Base-by-base conservation (phyloP, 345 rosid species). In the Lepidium africanum region DNA sequence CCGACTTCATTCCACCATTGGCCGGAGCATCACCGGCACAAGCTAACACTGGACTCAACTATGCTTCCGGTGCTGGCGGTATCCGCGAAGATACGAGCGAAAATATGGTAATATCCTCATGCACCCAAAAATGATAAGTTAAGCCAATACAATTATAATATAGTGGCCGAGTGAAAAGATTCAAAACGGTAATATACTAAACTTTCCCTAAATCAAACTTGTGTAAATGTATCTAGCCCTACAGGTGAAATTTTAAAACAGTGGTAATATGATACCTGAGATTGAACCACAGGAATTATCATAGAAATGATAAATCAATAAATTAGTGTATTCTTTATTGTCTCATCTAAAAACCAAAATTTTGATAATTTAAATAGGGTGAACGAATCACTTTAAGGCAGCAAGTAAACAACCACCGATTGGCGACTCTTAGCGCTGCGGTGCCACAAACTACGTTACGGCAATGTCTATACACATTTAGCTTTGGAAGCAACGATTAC, bases 61-160 rank as follows among this genome's bases (percentile, higher is more conserved):
- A 83, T 62, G 96, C 96, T 42, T 88, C 96, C 6, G 91, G 82
- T 15, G 82, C 74, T 7, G 79, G 85, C 0, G 92, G 96, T 53
- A 86, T 88, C 49, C 79, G 77, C 1, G 77, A 80, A 2, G 85
- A 86, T 12, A 76, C 79, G 36, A 84, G 87, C 43, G 59, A 35
- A 23, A 78, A 77, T 42, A 56, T 82, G 78, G 93, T 87, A 78
- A 36, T 2, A 21, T 1, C 23, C 23, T 21, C 23, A n/a, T n/a
- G n/a, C n/a, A 21, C 23, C 23, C 23, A 21, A 21, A 21, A 21
- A 2, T 21, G 2, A 21, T 21, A 21, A 21, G 2, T 21, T 21
- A 21, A 21, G 23, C 2, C 2, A 21, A 21, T 2, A 21, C 1
- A 21, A 21, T 21, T 21, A 1, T 21, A 2, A 2, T 21, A 1